Evolutionary conservation across 441 rosid genomes (phyloP).

Genomic region (Adansonia madagascariensis): DNA sequence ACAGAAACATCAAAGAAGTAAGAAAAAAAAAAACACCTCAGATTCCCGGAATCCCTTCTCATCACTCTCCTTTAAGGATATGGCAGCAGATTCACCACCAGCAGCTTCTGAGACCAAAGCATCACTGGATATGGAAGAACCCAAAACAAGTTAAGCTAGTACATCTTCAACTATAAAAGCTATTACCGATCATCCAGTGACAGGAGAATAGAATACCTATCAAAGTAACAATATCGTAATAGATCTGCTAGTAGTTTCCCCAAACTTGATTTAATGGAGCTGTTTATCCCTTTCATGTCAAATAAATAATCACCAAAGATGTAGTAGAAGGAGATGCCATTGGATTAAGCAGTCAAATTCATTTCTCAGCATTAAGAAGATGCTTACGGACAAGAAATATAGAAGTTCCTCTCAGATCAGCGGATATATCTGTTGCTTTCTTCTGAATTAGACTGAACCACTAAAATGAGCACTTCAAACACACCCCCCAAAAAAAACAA

Average conservation of each 20-base stretch:
- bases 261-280: conserved; percentile 52
- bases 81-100: conserved; percentile 66
- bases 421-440: conserved; percentile 60
- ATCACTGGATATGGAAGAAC: conserved; percentile 53
- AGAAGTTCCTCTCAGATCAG: conserved; percentile 76
- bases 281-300: conserved; percentile 58
- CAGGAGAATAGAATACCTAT: conserved; percentile 51
- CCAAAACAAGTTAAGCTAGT: conserved; percentile 16
- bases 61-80: conserved; percentile 61
- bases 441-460: conserved; percentile 49
- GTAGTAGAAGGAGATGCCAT: background rate
- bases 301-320: conserved; percentile 25
- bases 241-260: conserved; percentile 75
- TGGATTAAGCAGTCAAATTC: background rate
- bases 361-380: conserved; percentile 12
- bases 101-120: conserved; percentile 77
- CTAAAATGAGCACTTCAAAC: conserved; percentile 37
- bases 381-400: conserved; percentile 79
- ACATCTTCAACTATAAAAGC: conserved; percentile 2
- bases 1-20: background rate
- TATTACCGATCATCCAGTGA: background rate
- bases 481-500: background rate
- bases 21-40: conserved; percentile 52
- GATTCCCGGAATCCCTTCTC: conserved; percentile 64
- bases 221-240: conserved; percentile 76